Evolutionary conservation across 805 yeast species (phyloP), one percentile per base, ranked within the genome.

Genomic region (Jamesozyma spencerorum): DNA sequence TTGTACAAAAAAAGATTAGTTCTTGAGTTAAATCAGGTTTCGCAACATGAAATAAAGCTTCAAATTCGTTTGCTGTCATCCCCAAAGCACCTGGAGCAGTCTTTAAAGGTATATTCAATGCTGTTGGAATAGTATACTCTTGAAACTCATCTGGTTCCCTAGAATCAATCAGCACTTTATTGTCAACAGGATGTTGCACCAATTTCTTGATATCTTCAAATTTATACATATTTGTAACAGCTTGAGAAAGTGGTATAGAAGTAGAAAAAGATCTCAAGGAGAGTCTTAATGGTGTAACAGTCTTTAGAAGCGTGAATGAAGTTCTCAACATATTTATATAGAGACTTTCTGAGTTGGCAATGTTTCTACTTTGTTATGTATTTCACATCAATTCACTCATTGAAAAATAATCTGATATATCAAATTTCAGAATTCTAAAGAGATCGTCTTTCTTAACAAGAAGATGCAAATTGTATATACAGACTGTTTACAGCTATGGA

Each of bases 1-100:
- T 95, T 38, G 83, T 75, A 64, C 98, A 90, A 66, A 87, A 90
- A 64, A 90, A 88, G 34, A 90, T 74, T 57, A 90, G 69, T 49
- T 85, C 84, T 56, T 81, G 75, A 36, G 76, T 78, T 34, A 67
- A 62, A 5, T 3, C 41, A 18, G 98, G 98, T 66, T 90, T 90
- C 13, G 69, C 70, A 54, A 86, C 79, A 13, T 94, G 90, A 65
- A 88, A 87, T 36, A 76, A 69, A 27, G 83, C 84, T 53, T 77
- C 72, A 55, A 92, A 90, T 49, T 85, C 95, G 40, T 84, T 94
- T 5, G 74, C 71, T 1, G 79, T 63, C 38, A 90, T 72, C 36
- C 85, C 87, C 44, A 90, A 69, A 0, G 97, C 97, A 15, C 95
- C 95, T 0, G 97, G 97, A 11, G 90, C 76, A 4, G 92, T 77